Evolutionary conservation across 73 alveolate species (phyloP).

Genomic region (Paramecium pentaurelia): DNA sequence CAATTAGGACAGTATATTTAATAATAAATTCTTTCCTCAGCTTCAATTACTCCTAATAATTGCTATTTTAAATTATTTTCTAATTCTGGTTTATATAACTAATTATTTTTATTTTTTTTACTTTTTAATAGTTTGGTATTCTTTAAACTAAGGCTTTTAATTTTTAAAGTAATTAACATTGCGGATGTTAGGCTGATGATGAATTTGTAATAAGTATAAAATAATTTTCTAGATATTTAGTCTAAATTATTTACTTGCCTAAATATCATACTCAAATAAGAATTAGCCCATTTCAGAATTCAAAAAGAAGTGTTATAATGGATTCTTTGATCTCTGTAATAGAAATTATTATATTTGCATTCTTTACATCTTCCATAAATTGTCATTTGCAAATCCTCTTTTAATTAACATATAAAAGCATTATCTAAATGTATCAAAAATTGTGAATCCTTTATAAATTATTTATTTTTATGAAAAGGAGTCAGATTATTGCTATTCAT

Average conservation of each 20-base stretch:
- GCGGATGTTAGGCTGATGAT: not conserved
- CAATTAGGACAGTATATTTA: not conserved
- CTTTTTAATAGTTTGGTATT: not conserved
- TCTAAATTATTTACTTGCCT: not conserved
- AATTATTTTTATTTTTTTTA: not conserved
- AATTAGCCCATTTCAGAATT: not conserved
- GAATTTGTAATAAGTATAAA: not conserved
- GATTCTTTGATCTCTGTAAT: not conserved
- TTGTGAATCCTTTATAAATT: not conserved
- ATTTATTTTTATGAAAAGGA: not conserved
- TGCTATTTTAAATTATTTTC: not conserved
- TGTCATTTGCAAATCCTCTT: not conserved
- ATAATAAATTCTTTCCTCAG: not conserved
- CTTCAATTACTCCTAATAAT: not conserved
- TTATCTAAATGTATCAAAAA: not conserved
- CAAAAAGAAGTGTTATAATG: not conserved
- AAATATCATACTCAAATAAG: not conserved
- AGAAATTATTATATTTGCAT: not conserved
- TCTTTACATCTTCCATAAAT: not conserved
- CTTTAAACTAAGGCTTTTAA: not conserved
- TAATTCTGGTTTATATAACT: not conserved
- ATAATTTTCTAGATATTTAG: not conserved
- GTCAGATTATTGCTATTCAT: not conserved
- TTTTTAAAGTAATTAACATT: not conserved
- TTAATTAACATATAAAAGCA: constrained; percentile 3